Evolutionary conservation across 306 rosid species (phyloP), one percentile per base, ranked within the genome.

Genomic region (Acacia confusa): DNA sequence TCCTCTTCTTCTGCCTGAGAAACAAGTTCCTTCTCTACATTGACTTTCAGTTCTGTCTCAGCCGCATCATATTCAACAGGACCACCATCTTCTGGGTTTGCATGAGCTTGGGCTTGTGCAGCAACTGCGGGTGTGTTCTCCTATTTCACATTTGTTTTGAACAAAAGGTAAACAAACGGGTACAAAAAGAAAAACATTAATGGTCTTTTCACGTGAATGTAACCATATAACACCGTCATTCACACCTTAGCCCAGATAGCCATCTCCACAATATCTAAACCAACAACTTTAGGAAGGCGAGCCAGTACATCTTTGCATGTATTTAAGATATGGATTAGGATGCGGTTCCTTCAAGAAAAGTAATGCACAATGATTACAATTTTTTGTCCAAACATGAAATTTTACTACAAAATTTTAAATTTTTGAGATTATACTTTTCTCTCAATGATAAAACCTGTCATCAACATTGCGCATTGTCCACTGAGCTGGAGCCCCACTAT

Each of bases 1-100:
- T 95, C 98, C 89, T 93, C 99, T 88, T 95, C 99, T 89, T 95
- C 99, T 38, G 94, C 99, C 84, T 95, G 99, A 63, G 96, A 93
- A 72, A 93, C 99, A 80, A 95, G 99, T 76, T 95, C 99, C 88
- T 93, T 95, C 79, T 92, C 99, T 43, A 95, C 99, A 12, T 88
- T 87, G 80, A 93, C 99, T 78, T 93, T 92, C 89, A 92, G 70
- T 84, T 93, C 96, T 72, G 87, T 64, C 78, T 89, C 93, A 55
- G 84, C 87, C 52, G 69, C 93, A 58, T 76, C 70, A 83, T 89
- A 82, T 79, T 82, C 89, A 86, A 82, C 84, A 55, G 91, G 87
- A 65, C 85, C 93, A 60, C 93, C 99, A 52, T 67, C 90, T 60
- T 82, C 85, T 30, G 14, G 76, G 75, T 70, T 76, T 61, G 69